These are phyloP conservation scores for Besnoitia besnoiti DNA, from an alignment of 169 alveolate species.

Conservation along the genomic window DNA sequence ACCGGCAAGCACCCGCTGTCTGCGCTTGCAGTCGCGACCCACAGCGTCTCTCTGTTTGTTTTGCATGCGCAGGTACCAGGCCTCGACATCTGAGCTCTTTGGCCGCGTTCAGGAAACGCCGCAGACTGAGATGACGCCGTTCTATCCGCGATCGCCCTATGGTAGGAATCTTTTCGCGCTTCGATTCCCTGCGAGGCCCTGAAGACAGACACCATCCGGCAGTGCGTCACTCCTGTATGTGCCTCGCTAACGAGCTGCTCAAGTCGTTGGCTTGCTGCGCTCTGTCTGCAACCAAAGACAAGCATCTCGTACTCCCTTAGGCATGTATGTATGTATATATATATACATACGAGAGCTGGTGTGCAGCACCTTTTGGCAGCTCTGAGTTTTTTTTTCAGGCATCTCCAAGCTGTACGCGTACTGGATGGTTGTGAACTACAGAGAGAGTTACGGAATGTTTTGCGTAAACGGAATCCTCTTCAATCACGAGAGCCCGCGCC, in stretches of 20 bases:
- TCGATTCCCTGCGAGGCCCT: background rate
- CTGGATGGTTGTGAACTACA: constrained; percentile 77
- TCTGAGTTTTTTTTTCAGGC: constrained; percentile 20
- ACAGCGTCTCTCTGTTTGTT: background rate
- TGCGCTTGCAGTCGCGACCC: background rate
- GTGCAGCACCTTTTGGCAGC: background rate
- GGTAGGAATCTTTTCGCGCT: constrained; percentile 53
- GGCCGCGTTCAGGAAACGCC: constrained; percentile 69
- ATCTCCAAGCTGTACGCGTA: constrained; percentile 80
- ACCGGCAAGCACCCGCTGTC: no score
- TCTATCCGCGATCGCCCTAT: constrained; percentile 89
- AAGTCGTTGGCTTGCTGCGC: no score
- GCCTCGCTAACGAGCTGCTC: no score
- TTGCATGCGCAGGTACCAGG: constrained; percentile 72
- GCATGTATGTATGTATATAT: background rate
- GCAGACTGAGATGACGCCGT: constrained; percentile 82
- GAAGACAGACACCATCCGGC: no score
- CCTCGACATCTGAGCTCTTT: constrained; percentile 84
- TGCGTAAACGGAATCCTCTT: constrained; percentile 81
- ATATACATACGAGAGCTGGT: background rate
- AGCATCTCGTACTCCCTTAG: background rate
- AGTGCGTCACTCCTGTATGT: no score
- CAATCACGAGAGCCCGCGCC: constrained; percentile 85
- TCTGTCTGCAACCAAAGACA: no score
- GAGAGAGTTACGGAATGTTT: constrained; percentile 79